phyloP scores from a whole-genome alignment of 495 filamentous ascomycete species.

The Penicillium odoratum region DNA sequence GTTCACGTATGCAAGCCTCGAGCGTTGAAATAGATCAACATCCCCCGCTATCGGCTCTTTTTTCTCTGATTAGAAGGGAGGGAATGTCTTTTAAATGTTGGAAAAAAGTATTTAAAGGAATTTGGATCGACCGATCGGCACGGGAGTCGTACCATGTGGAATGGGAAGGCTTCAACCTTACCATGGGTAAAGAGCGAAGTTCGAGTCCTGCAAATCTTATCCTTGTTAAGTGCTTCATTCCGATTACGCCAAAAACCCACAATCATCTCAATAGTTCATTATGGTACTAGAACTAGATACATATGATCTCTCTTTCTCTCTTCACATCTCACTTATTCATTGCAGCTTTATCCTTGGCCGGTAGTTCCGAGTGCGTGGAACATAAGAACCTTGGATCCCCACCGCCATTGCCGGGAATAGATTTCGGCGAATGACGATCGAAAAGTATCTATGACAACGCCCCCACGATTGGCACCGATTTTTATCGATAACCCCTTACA shows the following conservation, averaged over 20 bases:
- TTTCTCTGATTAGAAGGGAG: neutral
- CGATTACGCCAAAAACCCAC: neutral
- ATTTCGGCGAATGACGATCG: slow-evolving; percentile 3
- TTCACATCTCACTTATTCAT: neutral
- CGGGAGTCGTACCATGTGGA: slow-evolving; percentile 14
- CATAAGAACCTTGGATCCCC: neutral
- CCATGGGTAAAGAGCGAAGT: neutral
- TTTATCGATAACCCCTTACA: slow-evolving; percentile 15
- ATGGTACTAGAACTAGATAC: neutral
- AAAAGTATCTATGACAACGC: neutral
- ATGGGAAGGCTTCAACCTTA: slow-evolving; percentile 6
- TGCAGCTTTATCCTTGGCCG: neutral
- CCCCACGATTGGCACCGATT: neutral
- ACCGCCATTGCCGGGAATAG: neutral
- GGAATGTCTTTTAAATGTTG: neutral
- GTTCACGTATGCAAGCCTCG: neutral
- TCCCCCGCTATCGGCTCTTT: too few relatives aligned
- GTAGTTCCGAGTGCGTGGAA: slow-evolving; percentile 1
- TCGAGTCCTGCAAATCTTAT: slow-evolving; percentile 4
- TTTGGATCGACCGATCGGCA: slow-evolving; percentile 26
- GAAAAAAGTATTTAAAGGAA: neutral
- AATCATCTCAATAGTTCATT: neutral
- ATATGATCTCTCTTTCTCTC: neutral
- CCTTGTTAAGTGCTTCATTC: neutral
- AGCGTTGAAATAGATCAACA: neutral